Evolutionary conservation across 495 filamentous ascomycete genomes (phyloP).

Genomic region (Penicillium longicatenatum): DNA sequence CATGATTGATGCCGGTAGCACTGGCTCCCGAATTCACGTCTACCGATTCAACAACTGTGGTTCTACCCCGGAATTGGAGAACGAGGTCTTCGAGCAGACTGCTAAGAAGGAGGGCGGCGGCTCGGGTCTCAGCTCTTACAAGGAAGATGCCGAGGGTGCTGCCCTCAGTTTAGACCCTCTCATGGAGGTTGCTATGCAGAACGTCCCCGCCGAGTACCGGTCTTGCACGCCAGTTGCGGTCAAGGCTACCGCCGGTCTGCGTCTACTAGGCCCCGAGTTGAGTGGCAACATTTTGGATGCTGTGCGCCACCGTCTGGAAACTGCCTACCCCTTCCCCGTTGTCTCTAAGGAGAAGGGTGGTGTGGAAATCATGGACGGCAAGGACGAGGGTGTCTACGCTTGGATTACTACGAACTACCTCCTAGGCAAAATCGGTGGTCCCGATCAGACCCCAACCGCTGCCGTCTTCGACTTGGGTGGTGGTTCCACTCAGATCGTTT

Average conservation of each 20-base stretch:
- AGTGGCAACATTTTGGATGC: conserved; percentile 83
- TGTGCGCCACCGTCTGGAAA: conserved; percentile 83
- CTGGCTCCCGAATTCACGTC: conserved; percentile 95
- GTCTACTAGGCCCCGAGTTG: conserved; percentile 78
- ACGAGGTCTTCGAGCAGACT: conserved; percentile 89
- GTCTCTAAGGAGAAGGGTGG: conserved; percentile 81
- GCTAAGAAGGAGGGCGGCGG: conserved; percentile 72
- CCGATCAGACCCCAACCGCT: conserved; percentile 85
- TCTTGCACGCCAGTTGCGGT: conserved; percentile 88
- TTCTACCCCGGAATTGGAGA: conserved; percentile 88
- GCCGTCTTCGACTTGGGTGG: conserved; percentile 96
- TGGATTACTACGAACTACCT: conserved; percentile 99
- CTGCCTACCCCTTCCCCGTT: conserved; percentile 88
- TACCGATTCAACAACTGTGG: conserved; percentile 99
- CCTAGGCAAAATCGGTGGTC: conserved; percentile 92
- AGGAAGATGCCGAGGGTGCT: conserved; percentile 79
- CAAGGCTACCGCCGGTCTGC: conserved; percentile 93
- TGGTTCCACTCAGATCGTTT: conserved; percentile 97
- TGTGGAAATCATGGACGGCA: conserved; percentile 94
- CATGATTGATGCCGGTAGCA: conserved; percentile 98
- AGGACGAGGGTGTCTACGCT: conserved; percentile 95
- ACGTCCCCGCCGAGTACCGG: conserved; percentile 84
- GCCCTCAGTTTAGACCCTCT: conserved; percentile 87
- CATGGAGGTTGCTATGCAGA: conserved; percentile 78
- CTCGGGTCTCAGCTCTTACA: conserved; percentile 85